Percentiles rank a stretch among this genome's conserved stretches.
These are phyloP conservation scores for Pisolithus thermaeus DNA, from an alignment of 1,284 basidiomycete species.

Conservation along the genomic window DNA sequence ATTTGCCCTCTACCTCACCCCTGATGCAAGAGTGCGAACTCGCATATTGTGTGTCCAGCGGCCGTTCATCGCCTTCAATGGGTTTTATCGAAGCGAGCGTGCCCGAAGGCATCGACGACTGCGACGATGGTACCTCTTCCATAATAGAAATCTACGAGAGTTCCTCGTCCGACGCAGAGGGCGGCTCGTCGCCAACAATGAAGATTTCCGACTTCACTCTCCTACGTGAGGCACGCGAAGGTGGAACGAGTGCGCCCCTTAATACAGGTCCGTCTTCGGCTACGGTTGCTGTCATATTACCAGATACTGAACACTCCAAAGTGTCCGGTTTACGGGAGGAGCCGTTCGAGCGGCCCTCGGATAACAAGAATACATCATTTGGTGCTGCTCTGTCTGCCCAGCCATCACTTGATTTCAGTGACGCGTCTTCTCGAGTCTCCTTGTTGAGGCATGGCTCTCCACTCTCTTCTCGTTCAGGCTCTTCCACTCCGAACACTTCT, in stretches of 20 bases:
- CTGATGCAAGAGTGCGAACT: too few relatives aligned
- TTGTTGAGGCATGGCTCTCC: conserved; percentile 11
- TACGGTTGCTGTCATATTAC: background rate
- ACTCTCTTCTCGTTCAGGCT: conserved; percentile 10
- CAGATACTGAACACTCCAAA: conserved; percentile 6
- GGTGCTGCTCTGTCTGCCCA: conserved; percentile 23
- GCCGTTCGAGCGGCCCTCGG: conserved; percentile 13
- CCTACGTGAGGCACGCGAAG: conserved; percentile 3
- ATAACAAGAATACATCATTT: conserved; percentile 19
- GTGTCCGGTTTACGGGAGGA: background rate
- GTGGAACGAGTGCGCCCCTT: background rate
- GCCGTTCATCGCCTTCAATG: conserved; percentile 4
- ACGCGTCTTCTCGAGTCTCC: conserved; percentile 15
- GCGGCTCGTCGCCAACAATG: conserved; percentile 4
- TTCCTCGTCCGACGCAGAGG: conserved; percentile 6
- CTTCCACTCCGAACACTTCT: conserved; percentile 23
- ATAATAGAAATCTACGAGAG: conserved; percentile 17
- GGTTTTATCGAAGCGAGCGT: conserved; percentile 11
- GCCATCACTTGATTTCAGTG: conserved; percentile 18
- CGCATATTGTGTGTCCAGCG: background rate
- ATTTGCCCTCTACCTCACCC: conserved; percentile 11
- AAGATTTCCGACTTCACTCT: conserved; percentile 1
- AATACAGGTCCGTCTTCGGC: conserved; percentile 1
- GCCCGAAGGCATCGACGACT: conserved; percentile 11
- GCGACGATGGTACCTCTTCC: conserved; percentile 14